Evolutionary conservation across 1,284 basidiomycete species (phyloP), one percentile per base, ranked within the genome.

Genomic region (Cryptococcus amylolentus): DNA sequence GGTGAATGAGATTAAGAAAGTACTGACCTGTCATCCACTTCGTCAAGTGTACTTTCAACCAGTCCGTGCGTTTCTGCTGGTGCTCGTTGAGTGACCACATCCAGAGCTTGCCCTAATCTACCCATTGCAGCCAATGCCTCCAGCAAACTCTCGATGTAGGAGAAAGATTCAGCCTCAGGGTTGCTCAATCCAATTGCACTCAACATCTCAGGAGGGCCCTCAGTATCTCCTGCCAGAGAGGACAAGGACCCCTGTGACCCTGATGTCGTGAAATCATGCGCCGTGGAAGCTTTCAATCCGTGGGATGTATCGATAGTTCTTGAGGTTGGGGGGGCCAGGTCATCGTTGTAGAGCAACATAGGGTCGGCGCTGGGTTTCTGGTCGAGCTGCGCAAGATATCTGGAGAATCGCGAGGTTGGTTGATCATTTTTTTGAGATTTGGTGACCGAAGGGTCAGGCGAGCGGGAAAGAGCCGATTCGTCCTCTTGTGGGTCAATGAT

Each of bases 81-180:
- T 6, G 96, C 80, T 40, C 94, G 84, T 76, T 98, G 94, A 1
- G 86, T 81, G 37, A 98, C 80, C 42, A 84, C 83, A 68, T 99
- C 96, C 28, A 98, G 80, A 5, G 87, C 91, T 50, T 81, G 84
- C 3, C 91, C 90, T 0, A 98, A 82, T 72, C 90, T 90, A 14
- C 94, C 95, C 8, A 99, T 81, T 3, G 91, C 87, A 10, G 92
- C 88, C 10, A 98, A 81, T 10, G 92, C 89, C 75, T 99, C 96
- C 20, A 98, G 81, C 2, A 99, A 81, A 18, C 87, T 91, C 77
- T 98, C 96, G 64, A 98, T 88, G 74, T 98, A 98, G 5, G 85
- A 78, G 77, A 97, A 99, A 0, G 91, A 93, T 74, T 98, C 91
- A 18, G 85, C 81, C 77, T 98, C 96, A 0, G 93, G 91, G 68